These are phyloP conservation scores for Tolypocladium tropicale DNA, from an alignment of 2,329 filamentous ascomycete species.

Conservation along the genomic window DNA sequence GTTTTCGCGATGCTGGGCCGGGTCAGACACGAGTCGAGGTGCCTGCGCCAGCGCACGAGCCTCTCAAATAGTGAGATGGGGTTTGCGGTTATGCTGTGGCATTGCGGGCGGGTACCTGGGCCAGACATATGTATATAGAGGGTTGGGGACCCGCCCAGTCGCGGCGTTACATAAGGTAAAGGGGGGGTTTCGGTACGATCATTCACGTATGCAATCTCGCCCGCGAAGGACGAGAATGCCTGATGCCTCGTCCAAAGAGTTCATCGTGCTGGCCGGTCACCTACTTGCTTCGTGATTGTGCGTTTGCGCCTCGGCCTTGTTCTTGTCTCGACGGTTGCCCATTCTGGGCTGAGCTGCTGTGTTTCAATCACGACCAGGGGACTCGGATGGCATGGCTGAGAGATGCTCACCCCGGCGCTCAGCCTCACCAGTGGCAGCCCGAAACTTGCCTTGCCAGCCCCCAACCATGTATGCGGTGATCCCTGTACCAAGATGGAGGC, in stretches of 20 bases:
- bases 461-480: background rate
- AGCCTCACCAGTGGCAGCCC: background rate
- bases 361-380: background rate
- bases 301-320: background rate
- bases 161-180: background rate
- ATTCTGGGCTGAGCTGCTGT: background rate
- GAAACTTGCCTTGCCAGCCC: background rate
- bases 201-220: background rate
- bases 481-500: background rate
- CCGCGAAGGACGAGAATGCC: too few relatives aligned
- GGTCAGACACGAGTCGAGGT: slow-evolving; percentile 1
- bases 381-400: background rate
- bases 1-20: background rate
- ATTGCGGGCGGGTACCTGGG: background rate
- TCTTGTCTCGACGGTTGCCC: background rate
- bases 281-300: background rate
- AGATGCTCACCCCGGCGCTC: background rate
- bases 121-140: background rate
- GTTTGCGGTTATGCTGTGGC: slow-evolving; percentile 1
- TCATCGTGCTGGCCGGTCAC: too few relatives aligned
- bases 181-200: background rate
- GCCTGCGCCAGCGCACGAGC: background rate
- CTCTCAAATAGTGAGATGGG: background rate
- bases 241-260: too few relatives aligned
- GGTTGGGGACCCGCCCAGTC: background rate